These are phyloP conservation scores for Triticum timopheevii DNA, from an alignment of 176 grass and related monocot genomes.

Conservation along the genomic window DNA sequence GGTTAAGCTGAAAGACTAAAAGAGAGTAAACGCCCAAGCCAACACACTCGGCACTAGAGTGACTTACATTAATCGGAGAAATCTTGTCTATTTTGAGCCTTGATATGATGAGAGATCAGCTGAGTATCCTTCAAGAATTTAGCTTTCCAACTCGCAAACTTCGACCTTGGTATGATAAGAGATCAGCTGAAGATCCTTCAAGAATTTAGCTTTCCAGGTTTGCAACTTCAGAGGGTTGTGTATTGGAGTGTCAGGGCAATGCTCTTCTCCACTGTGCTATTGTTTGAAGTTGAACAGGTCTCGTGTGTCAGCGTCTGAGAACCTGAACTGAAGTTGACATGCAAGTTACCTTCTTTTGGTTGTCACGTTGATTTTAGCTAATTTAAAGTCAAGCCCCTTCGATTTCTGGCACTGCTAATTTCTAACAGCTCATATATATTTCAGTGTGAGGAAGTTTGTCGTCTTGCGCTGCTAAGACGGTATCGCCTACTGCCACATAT, in stretches of 20 bases:
- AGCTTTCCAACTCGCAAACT: background rate
- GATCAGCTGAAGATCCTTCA: background rate
- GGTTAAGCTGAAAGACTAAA: background rate
- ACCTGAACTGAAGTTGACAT: background rate
- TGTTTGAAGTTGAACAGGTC: background rate
- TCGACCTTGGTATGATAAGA: background rate
- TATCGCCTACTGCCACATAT: slow-evolving; percentile 82
- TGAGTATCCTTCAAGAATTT: background rate
- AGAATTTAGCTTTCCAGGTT: background rate
- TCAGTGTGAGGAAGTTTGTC: slow-evolving; percentile 92
- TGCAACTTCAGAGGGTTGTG: background rate
- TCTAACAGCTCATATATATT: slow-evolving; percentile 34
- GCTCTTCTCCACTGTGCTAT: background rate
- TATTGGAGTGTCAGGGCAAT: background rate
- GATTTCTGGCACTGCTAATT: slow-evolving; percentile 1
- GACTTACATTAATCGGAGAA: background rate
- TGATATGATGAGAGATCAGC: background rate
- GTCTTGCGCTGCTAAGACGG: slow-evolving; percentile 86
- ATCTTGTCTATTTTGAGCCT: background rate
- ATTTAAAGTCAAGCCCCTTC: background rate
- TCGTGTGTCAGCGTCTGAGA: background rate
- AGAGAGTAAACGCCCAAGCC: background rate
- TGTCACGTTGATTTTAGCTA: background rate
- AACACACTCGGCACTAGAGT: background rate
- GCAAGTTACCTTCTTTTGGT: background rate